A percentile compares a stretch with the other conserved stretches of the same genome.
These are phyloP conservation scores for Chimonanthus salicifolius DNA, from an alignment of 164 flowering plant species.

Conservation along the genomic window DNA sequence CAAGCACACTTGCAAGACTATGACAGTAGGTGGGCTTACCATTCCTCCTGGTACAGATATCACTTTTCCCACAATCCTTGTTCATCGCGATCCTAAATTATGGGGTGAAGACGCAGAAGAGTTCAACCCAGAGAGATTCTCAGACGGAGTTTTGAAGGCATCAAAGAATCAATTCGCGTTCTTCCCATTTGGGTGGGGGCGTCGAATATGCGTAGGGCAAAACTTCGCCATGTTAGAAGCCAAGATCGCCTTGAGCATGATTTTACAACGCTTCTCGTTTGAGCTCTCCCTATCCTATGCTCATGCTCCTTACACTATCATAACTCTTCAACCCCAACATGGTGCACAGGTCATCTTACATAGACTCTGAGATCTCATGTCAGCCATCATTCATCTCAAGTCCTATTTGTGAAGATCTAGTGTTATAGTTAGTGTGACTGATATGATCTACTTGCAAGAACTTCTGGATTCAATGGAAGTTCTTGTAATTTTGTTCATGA, in stretches of 20 bases:
- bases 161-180: constrained; percentile 1
- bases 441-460: neutral
- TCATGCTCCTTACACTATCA: constrained; percentile 6
- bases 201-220: constrained; percentile 7
- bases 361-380: neutral
- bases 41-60: constrained; percentile 1
- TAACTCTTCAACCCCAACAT: constrained; percentile 12
- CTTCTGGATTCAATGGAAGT: neutral
- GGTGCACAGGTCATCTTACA: constrained; percentile 10
- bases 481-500: no score
- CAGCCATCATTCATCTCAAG: neutral
- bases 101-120: constrained; percentile 9
- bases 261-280: constrained; percentile 5
- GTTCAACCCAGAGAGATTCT: constrained; percentile 7
- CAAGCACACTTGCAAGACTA: neutral
- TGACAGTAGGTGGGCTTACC: constrained; percentile 1
- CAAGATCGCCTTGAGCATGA: constrained; percentile 7
- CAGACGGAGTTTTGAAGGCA: constrained; percentile 8
- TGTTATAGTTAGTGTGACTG: neutral
- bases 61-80: neutral
- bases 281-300: constrained; percentile 6
- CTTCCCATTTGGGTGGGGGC: constrained; percentile 9
- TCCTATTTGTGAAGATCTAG: neutral
- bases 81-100: constrained; percentile 6
- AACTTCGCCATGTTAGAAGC: constrained; percentile 4